Base-by-base conservation (phyloP, 2,329 filamentous ascomycete species). In the Sporothrix dimorphospora region DNA sequence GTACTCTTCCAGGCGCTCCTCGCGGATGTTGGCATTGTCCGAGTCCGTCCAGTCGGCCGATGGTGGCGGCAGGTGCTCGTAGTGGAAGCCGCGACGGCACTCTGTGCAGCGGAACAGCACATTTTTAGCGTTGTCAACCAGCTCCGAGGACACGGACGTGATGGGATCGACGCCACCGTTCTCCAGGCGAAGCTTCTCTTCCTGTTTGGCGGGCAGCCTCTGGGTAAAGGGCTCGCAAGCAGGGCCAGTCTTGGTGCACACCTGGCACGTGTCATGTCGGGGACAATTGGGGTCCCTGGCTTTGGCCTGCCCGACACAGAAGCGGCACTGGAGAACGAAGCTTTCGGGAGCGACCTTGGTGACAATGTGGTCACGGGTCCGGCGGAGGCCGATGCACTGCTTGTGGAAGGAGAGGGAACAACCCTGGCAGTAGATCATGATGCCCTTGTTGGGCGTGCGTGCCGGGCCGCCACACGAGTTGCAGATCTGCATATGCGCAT, bases 261-360 rank as follows among this genome's bases (percentile, higher is more conserved):
- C 83, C 73, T 92, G 88, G 77, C 97, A 99, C 61, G 83, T 83
- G 72, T 90, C 89, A 61, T 94, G 86, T 73, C 90, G 86, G 0
- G 96, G 94, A 0, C 91, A 90, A 21, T 84, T 85, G 0, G 77
- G 74, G 75, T 98, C 93, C 77, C 92, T 94, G 78, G 89, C 90
- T 73, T 84, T 83, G 61, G 90, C 86, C 24, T 86, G 78, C 3
- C 91, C 91, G 74, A 98, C 87, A 79, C 96, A 99, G 72, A 90
- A 92, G 75, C 90, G 91, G 82, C 96, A 99, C 79, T 99, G 96
- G 51, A 99, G 83, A 19, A 99, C 90, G 76, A 97, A 98, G 49
- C 91, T 82, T 1, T 91, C 89, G 0, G 91, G 84, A 1, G 85
- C 90, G 69, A 98, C 81, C 79, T 98, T 99, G 30, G 94, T 98